A percentile compares a stretch with the other conserved stretches of the same genome.
Conservation (phyloP, 441 rosid genomes). For the Populus hybrid region DNA sequence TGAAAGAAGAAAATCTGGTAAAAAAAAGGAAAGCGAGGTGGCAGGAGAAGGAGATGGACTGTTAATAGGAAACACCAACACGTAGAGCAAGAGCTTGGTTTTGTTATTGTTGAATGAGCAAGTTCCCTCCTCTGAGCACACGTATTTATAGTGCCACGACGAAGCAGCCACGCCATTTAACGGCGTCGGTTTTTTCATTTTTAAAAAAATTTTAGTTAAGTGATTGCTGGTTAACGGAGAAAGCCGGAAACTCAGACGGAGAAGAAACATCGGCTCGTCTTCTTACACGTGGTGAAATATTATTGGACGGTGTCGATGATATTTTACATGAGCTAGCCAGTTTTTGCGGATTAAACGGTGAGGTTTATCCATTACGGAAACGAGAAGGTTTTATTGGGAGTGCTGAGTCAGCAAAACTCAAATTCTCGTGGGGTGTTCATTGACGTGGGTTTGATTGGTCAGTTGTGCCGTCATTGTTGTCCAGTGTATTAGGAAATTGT, state of each 20-base stretch:
- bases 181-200: neutral
- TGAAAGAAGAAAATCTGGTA: neutral
- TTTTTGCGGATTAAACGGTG: too few relatives aligned
- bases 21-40: neutral
- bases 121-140: neutral
- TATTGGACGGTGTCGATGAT: neutral
- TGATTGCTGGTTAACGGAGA: neutral
- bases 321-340: neutral
- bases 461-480: too few relatives aligned
- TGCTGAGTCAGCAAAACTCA: neutral
- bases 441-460: neutral
- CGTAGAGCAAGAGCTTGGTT: conserved; percentile 2
- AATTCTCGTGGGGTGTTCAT: neutral
- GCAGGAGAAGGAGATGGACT: conserved; percentile 16
- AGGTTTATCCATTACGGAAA: neutral
- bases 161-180: neutral
- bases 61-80: conserved; percentile 11
- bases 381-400: neutral
- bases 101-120: conserved; percentile 1
- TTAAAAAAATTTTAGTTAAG: neutral
- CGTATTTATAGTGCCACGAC: conserved; percentile 27
- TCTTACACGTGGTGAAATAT: neutral
- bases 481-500: too few relatives aligned
- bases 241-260: neutral
- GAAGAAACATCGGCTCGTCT: too few relatives aligned